phyloP scores from a whole-genome alignment of 352 stramenopile genomes.

The Phytophthora cactorum region DNA sequence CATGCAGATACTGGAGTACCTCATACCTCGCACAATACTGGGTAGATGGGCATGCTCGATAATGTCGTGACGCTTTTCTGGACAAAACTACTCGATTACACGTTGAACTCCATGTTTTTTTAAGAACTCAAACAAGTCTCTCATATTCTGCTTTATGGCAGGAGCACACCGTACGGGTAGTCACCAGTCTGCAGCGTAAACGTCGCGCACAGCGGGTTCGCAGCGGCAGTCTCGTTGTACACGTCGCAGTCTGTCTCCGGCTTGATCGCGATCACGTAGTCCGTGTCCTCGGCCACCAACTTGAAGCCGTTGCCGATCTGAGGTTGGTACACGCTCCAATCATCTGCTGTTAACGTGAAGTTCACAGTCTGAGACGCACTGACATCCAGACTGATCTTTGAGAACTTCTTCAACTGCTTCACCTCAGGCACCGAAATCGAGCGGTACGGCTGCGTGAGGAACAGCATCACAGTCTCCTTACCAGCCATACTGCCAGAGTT shows the following conservation, averaged over 20 bases:
- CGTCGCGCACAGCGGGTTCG: conserved; percentile 1
- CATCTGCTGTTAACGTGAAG: conserved; percentile 47
- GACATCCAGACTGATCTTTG: conserved; percentile 59
- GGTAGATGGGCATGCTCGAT: no score
- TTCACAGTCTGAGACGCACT: conserved; percentile 15
- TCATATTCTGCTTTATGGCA: not conserved
- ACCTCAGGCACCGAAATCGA: conserved; percentile 66
- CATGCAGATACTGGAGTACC: no score
- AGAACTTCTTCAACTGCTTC: conserved; percentile 82
- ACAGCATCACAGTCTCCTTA: conserved; percentile 78
- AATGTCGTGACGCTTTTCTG: no score
- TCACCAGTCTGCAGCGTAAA: not conserved
- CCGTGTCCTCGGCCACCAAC: not conserved
- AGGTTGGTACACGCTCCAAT: conserved; percentile 63
- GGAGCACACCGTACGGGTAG: conserved; percentile 1
- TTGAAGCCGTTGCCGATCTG: conserved; percentile 31
- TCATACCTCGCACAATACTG: no score
- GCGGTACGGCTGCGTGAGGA: conserved; percentile 69
- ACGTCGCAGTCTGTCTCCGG: conserved; percentile 2
- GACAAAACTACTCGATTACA: no score
- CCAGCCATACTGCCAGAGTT: conserved; percentile 61
- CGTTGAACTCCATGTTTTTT: no score
- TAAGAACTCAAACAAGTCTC: no score
- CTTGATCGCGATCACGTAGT: not conserved
- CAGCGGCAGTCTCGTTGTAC: conserved; percentile 1